Percentiles rank a stretch among this genome's conserved stretches.
These are phyloP conservation scores for Mastigamoeba balamuthi DNA, from an alignment of 78 protist genomes.

Conservation along the genomic window DNA sequence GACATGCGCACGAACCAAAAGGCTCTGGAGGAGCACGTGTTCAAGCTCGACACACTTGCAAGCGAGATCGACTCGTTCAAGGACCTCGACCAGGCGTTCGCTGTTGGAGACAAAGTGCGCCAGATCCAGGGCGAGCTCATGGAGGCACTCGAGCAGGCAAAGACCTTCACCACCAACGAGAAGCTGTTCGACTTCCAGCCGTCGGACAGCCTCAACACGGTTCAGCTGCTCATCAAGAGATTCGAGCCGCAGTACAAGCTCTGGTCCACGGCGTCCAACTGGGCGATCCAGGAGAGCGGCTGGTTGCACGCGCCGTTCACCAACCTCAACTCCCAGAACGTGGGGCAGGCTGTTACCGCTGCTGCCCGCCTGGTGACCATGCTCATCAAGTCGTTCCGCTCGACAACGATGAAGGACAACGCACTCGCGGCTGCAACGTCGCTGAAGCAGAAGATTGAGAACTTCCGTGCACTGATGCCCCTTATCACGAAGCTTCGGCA, in stretches of 20 bases:
- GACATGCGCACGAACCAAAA: not conserved
- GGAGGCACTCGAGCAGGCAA: not conserved
- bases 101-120: not conserved
- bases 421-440: no score
- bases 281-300: slow-evolving; percentile 22
- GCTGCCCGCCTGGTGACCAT: not conserved
- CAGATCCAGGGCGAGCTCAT: not conserved
- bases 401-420: no score
- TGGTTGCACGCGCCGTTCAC: slow-evolving; percentile 54
- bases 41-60: not conserved
- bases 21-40: not conserved
- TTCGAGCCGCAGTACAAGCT: slow-evolving; percentile 64
- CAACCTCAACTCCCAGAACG: slow-evolving; percentile 27
- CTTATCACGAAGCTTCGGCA: slow-evolving; percentile 41
- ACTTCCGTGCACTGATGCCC: slow-evolving; percentile 34
- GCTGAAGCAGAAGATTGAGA: no score
- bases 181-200: slow-evolving; percentile 35
- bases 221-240: slow-evolving; percentile 9
- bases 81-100: not conserved
- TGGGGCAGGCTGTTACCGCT: slow-evolving; percentile 20
- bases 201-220: slow-evolving; percentile 28
- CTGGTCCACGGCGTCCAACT: slow-evolving; percentile 63
- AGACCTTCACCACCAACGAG: slow-evolving; percentile 48
- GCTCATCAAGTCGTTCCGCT: no score
- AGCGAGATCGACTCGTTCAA: not conserved